Evolutionary conservation across 1,284 basidiomycete genomes (phyloP).

Genomic region (Ceratorhiza oryzae-sativae): DNA sequence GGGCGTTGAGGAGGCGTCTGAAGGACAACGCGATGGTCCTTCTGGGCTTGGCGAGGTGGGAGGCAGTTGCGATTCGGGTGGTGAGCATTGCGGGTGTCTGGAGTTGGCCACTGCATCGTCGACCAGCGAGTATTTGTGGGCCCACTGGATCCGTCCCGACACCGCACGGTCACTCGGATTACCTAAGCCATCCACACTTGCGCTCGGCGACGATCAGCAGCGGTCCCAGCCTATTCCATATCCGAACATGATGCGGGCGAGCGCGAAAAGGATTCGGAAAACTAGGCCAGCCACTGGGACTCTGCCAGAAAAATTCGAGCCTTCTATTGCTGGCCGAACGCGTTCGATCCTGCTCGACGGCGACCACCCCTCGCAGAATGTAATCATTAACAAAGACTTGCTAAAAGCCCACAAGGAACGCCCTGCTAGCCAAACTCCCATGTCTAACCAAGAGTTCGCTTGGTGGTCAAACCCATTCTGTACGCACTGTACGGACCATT

Average conservation of each 20-base stretch:
- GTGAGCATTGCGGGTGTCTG: constrained; percentile 22
- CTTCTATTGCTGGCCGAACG: constrained; percentile 10
- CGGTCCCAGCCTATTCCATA: neutral
- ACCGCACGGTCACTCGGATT: constrained; percentile 14
- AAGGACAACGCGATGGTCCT: neutral
- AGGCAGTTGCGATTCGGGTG: constrained; percentile 15
- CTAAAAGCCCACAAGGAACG: constrained; percentile 8
- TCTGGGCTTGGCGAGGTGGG: constrained; percentile 1
- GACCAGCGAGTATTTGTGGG: neutral
- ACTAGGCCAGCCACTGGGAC: neutral
- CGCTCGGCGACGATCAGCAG: neutral
- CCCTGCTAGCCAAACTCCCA: neutral
- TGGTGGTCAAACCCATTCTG: constrained; percentile 35
- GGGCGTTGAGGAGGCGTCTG: constrained; percentile 26
- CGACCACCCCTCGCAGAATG: constrained; percentile 24
- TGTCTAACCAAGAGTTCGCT: constrained; percentile 26
- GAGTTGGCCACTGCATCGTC: neutral
- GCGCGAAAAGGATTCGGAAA: neutral
- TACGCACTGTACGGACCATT: neutral
- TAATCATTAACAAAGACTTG: constrained; percentile 27
- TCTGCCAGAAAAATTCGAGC: constrained; percentile 7
- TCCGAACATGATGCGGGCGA: neutral
- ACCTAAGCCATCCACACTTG: neutral
- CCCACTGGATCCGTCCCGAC: constrained; percentile 27
- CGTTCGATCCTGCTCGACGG: constrained; percentile 24